A percentile compares a stretch with the other conserved stretches of the same genome.
Evolutionary conservation across 2,329 filamentous ascomycete genomes (phyloP).

Genomic region (Venturia oleaginea): DNA sequence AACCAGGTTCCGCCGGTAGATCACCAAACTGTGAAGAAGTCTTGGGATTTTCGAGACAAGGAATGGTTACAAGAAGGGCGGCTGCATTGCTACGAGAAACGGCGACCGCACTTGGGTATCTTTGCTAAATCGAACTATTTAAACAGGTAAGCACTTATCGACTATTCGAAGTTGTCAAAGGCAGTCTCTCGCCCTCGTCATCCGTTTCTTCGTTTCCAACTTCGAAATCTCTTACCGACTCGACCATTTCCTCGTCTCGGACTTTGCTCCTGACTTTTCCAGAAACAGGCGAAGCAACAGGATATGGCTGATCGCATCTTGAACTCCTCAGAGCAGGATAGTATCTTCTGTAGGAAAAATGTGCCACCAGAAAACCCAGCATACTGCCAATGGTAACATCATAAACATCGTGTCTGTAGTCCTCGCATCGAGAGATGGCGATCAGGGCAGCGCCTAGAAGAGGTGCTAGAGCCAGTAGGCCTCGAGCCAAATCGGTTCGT

Average conservation of each 20-base stretch:
- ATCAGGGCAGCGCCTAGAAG: constrained; percentile 50
- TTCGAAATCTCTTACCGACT: constrained; percentile 5
- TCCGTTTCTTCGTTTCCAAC: constrained; percentile 12
- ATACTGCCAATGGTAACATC: constrained; percentile 50
- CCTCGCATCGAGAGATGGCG: constrained; percentile 52
- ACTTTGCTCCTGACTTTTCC: background rate
- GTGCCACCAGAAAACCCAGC: constrained; percentile 46
- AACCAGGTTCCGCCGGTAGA: background rate
- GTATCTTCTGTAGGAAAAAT: constrained; percentile 52
- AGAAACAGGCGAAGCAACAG: background rate
- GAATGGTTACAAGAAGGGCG: background rate
- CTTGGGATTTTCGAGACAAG: background rate
- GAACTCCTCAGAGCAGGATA: constrained; percentile 40
- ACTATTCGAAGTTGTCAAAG: background rate
- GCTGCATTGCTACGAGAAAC: background rate
- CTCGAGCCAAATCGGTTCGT: constrained; percentile 46
- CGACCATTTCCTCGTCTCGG: constrained; percentile 9
- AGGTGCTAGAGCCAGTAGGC: constrained; percentile 46
- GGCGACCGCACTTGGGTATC: background rate
- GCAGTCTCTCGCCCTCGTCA: constrained; percentile 9
- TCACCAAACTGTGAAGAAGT: background rate
- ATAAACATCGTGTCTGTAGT: constrained; percentile 56
- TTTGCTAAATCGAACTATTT: background rate
- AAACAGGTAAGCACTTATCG: background rate
- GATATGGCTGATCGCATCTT: constrained; percentile 13